Conservation (phyloP, 1,284 basidiomycete species). For the Gymnopus androsaceus region DNA sequence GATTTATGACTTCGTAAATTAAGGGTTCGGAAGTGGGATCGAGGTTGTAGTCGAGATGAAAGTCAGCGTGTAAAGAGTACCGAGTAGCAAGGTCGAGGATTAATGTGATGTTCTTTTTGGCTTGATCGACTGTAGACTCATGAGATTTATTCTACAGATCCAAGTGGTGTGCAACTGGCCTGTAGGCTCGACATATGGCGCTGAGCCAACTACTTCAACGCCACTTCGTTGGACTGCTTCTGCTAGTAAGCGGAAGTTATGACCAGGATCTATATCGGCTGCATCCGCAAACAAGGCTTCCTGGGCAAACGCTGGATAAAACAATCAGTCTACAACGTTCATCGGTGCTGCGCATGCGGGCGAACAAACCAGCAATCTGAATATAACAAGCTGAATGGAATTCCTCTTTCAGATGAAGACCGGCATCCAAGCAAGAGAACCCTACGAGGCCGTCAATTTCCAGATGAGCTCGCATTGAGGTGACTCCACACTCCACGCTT, state of each 20-base stretch:
- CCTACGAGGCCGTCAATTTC: conserved; percentile 60
- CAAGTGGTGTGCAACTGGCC: too few relatives aligned
- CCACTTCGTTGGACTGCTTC: conserved; percentile 37
- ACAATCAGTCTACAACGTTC: neutral
- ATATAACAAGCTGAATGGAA: conserved; percentile 51
- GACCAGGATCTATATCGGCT: conserved; percentile 36
- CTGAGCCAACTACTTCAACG: conserved; percentile 58
- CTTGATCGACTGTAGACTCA: conserved; percentile 41
- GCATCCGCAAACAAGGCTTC: conserved; percentile 51
- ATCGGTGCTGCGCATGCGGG: neutral
- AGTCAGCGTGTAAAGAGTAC: conserved; percentile 50
- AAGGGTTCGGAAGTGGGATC: conserved; percentile 51
- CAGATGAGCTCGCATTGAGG: conserved; percentile 65
- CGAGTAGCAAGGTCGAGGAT: conserved; percentile 49
- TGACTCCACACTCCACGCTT: conserved; percentile 61
- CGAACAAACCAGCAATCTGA: conserved; percentile 52
- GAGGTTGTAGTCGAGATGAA: conserved; percentile 69
- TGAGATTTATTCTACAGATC: too few relatives aligned
- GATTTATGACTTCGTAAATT: conserved; percentile 52
- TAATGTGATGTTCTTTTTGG: conserved; percentile 54
- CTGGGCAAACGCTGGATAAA: conserved; percentile 57
- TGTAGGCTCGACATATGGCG: conserved; percentile 65
- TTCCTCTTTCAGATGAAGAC: conserved; percentile 46
- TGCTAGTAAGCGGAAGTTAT: conserved; percentile 47
- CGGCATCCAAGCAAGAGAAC: conserved; percentile 51